Evolutionary conservation across 2,329 filamentous ascomycete genomes (phyloP).

Genomic region (Colletotrichum sp.): DNA sequence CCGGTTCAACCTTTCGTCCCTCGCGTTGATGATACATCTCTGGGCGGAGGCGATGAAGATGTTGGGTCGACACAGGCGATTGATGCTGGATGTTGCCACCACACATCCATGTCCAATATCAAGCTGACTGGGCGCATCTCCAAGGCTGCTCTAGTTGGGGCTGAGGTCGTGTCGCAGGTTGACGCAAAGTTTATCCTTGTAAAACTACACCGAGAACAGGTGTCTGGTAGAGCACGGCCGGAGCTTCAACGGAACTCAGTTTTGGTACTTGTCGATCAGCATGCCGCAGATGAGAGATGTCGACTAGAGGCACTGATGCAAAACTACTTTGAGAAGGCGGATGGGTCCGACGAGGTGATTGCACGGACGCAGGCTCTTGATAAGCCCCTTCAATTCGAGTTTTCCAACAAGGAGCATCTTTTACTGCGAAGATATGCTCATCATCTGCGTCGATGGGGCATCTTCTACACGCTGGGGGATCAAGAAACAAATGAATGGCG

Average conservation of each 20-base stretch:
- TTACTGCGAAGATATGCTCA: conserved; percentile 59
- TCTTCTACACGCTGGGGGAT: conserved; percentile 60
- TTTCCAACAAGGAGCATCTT: conserved; percentile 63
- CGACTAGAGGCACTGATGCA: conserved; percentile 76
- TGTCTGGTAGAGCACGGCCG: background rate
- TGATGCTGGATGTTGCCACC: background rate
- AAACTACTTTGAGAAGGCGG: conserved; percentile 47
- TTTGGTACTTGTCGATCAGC: conserved; percentile 86
- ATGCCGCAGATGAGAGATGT: conserved; percentile 90
- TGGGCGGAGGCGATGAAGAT: conserved; percentile 9
- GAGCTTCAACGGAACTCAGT: conserved; percentile 43
- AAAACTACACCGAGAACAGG: conserved; percentile 46
- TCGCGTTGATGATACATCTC: conserved; percentile 30
- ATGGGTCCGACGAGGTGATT: background rate
- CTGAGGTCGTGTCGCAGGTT: conserved; percentile 79
- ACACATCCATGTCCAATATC: background rate
- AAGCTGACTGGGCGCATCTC: conserved; percentile 57
- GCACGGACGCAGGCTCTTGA: conserved; percentile 44
- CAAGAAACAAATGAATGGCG: background rate
- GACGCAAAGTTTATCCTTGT: conserved; percentile 88
- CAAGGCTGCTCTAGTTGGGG: conserved; percentile 62
- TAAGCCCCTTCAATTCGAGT: conserved; percentile 67
- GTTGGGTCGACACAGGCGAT: background rate
- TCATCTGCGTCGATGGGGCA: conserved; percentile 77
- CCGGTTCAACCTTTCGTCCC: conserved; percentile 50